Conservation (phyloP, 169 alveolate species). For the Plasmodium gonderi region DNA sequence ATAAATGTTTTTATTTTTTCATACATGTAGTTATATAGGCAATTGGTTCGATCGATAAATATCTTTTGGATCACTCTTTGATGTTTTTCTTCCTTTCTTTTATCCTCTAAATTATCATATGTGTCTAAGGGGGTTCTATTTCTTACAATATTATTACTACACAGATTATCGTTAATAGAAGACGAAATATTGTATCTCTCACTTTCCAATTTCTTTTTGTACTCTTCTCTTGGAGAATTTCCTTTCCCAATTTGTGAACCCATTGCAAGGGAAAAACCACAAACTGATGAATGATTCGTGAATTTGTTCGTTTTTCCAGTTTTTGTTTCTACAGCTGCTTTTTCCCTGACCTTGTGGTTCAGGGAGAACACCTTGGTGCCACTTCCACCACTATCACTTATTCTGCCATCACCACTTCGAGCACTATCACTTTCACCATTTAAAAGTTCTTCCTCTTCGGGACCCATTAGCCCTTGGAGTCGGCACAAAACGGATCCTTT, state of each 20-base stretch:
- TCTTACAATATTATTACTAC: neutral
- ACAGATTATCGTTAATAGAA: neutral
- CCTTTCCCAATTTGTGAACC: neutral
- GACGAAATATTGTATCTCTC: neutral
- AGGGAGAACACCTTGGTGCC: too few species aligned
- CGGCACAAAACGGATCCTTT: neutral
- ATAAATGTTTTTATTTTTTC: slow-evolving; percentile 7
- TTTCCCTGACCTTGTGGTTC: too few species aligned
- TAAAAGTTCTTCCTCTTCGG: neutral
- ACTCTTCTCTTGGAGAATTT: too few species aligned
- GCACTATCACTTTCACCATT: neutral
- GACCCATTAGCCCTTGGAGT: neutral
- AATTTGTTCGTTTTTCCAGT: too few species aligned
- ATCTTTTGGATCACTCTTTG: neutral
- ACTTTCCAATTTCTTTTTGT: too few species aligned
- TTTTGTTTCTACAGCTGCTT: too few species aligned
- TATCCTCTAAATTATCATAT: neutral
- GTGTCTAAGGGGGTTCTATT: neutral
- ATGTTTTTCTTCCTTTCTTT: too few species aligned
- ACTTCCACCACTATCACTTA: too few species aligned
- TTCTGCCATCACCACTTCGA: too few species aligned
- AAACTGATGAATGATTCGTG: too few species aligned
- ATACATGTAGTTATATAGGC: neutral
- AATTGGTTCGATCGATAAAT: too few species aligned
- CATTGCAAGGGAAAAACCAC: too few species aligned